Base-by-base conservation (phyloP, 352 stramenopile genomes). In the Pythium aquatile region DNA sequence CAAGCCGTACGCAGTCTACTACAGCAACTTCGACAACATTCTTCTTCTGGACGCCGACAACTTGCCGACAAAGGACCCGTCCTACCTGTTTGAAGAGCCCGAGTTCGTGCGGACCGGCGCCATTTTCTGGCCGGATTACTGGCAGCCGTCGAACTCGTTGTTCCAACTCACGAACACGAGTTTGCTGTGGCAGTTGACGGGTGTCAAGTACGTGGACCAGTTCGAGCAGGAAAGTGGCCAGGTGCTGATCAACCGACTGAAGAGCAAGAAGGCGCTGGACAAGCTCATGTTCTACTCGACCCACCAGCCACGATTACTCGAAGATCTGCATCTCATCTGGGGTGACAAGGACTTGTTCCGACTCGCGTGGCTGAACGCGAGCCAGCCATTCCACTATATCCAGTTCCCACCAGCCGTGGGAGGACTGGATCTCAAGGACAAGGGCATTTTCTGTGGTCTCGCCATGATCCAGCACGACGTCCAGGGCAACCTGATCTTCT, bases 251-350 rank as follows among this genome's bases (percentile, higher is more conserved):
- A 81, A 96, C 59, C 78, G 85, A 14, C 68, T 82, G n/a, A 85
- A 81, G 47, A 90, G 81, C 68, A 88, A 85, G 57, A 76, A 69
- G 17, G 83, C 85, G 32, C 74, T 96, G 28, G 79, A 95, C 61
- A 91, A 93, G 63, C 80, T 95, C 55, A 93, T 95, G 84, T 92
- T 87, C 61, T 95, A 93, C 55, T 90, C 82, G 40, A 90, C 79
- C 17, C 79, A 90, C 63, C 70, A 88, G 55, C 82, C 84, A 53
- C 73, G 80, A 1, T 48, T 93, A 42, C 71, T 93, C 26, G 85
- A 93, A 62, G 68, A 84, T 42, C 74, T 95, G 57, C 76, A 90
- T 53, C 72, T 96, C 13, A 83, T 96, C 33, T 96, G 85, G 85
- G 87, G 87, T 47, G 87, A 96, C 76, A 96, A 96, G 52, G 87